These are phyloP conservation scores for Melampsora medusae DNA, from an alignment of 1,284 basidiomycete species.

Conservation along the genomic window DNA sequence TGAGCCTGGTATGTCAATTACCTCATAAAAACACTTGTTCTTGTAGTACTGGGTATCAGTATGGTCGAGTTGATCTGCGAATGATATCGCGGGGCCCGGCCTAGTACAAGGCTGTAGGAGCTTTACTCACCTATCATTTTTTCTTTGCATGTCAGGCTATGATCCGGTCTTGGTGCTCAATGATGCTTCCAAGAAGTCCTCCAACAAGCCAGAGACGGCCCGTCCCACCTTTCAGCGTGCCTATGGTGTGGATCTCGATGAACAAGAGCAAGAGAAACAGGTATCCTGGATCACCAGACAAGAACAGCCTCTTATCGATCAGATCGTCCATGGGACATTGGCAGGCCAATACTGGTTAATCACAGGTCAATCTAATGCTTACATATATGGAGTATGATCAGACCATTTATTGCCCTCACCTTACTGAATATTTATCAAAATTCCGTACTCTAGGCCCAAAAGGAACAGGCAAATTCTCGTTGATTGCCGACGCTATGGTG, in stretches of 20 bases:
- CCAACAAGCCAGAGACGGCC: slow-evolving; percentile 25
- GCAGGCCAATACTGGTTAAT: slow-evolving; percentile 44
- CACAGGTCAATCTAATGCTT: slow-evolving; percentile 6
- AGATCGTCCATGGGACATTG: slow-evolving; percentile 42
- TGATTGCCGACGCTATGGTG: slow-evolving; percentile 43
- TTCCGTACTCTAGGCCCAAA: slow-evolving; percentile 29
- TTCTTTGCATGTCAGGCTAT: slow-evolving; percentile 13
- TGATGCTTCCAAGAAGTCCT: slow-evolving; percentile 20
- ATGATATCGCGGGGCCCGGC: too few species aligned
- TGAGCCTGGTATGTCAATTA: slow-evolving; percentile 28
- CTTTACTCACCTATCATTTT: too few species aligned
- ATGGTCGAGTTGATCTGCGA: too few species aligned
- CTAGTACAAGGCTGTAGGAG: too few species aligned
- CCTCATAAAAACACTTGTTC: too few species aligned
- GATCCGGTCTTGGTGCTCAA: slow-evolving; percentile 41
- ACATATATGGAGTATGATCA: too few species aligned
- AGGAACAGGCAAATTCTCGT: slow-evolving; percentile 42
- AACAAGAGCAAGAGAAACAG: slow-evolving; percentile 17
- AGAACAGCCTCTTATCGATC: slow-evolving; percentile 36
- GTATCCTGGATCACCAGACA: slow-evolving; percentile 22
- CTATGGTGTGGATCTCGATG: not conserved
- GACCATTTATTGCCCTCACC: not conserved
- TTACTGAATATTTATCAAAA: not conserved
- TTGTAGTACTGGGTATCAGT: too few species aligned
- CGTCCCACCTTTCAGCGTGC: slow-evolving; percentile 12